phyloP scores from a whole-genome alignment of 495 filamentous ascomycete genomes.

The Parathielavia appendiculata region DNA sequence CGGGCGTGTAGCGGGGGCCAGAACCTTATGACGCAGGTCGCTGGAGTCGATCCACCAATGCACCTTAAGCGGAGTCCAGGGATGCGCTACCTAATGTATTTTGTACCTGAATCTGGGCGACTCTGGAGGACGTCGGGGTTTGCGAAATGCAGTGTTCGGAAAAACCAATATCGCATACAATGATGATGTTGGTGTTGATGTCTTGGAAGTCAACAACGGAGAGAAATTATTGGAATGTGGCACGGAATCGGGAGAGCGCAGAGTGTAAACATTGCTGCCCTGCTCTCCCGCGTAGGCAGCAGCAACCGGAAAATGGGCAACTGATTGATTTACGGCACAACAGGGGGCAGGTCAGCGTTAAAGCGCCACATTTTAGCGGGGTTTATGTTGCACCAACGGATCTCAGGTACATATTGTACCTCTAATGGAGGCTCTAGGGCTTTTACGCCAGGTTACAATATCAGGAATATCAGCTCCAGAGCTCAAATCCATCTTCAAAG shows the following conservation, averaged over 20 bases:
- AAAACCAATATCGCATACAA: not conserved
- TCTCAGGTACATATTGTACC: not conserved
- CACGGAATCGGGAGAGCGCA: not conserved
- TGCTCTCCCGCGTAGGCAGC: conserved; percentile 21
- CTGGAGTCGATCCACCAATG: conserved; percentile 11
- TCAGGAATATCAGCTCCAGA: too few species aligned
- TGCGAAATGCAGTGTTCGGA: not conserved
- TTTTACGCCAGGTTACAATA: too few species aligned
- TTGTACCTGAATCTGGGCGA: conserved; percentile 7
- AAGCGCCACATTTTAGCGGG: conserved; percentile 15
- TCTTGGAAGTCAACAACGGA: conserved; percentile 11
- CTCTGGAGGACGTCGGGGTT: not conserved
- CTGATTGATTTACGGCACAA: conserved; percentile 11
- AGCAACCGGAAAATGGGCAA: conserved; percentile 3
- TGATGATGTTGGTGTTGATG: not conserved
- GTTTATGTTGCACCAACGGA: conserved; percentile 8
- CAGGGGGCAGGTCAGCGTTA: conserved; percentile 9
- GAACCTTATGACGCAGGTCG: conserved; percentile 20
- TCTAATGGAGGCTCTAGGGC: too few species aligned
- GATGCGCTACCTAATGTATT: not conserved
- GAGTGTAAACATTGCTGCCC: conserved; percentile 22
- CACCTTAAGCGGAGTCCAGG: conserved; percentile 9
- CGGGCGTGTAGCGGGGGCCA: conserved; percentile 31
- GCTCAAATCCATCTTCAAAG: too few species aligned
- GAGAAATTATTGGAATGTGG: not conserved